These are phyloP conservation scores for Lactarius sanguifluus DNA, from an alignment of 768 basidiomycete species.

Conservation along the genomic window DNA sequence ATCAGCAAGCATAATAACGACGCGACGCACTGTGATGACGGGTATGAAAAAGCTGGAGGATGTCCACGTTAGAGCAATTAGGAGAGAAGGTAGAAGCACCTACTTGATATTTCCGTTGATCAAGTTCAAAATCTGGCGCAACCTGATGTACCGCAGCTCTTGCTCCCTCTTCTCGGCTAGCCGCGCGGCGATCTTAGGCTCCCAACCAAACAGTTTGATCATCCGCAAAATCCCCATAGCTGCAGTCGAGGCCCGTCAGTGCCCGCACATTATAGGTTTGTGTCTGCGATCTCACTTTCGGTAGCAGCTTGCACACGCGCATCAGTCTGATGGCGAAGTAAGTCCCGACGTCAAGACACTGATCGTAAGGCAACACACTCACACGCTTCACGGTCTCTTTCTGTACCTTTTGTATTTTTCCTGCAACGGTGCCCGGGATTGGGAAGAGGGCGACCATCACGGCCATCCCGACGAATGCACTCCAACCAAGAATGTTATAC, in stretches of 20 bases:
- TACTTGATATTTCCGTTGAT: conserved; percentile 38
- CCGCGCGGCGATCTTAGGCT: conserved; percentile 45
- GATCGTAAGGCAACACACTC: background rate
- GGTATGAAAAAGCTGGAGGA: conserved; percentile 39
- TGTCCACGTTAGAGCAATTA: background rate
- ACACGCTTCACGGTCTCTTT: conserved; percentile 44
- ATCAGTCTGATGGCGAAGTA: conserved; percentile 40
- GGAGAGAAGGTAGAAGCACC: background rate
- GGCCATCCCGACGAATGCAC: conserved; percentile 44
- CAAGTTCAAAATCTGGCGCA: conserved; percentile 38
- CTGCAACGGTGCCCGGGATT: conserved; percentile 43
- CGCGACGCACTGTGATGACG: conserved; percentile 35
- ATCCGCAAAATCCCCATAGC: conserved; percentile 44
- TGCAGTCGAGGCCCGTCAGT: conserved; percentile 21
- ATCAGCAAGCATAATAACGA: background rate
- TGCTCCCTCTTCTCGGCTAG: conserved; percentile 39
- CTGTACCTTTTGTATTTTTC: conserved; percentile 39
- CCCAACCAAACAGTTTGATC: conserved; percentile 66
- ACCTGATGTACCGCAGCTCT: conserved; percentile 41
- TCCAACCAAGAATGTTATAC: conserved; percentile 53
- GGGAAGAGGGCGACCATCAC: conserved; percentile 44
- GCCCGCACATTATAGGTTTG: background rate
- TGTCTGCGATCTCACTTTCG: conserved; percentile 36
- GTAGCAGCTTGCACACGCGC: conserved; percentile 47
- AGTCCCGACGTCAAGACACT: background rate